Evolutionary conservation across 768 basidiomycete genomes (phyloP).

Genomic region (Calocera cornea): DNA sequence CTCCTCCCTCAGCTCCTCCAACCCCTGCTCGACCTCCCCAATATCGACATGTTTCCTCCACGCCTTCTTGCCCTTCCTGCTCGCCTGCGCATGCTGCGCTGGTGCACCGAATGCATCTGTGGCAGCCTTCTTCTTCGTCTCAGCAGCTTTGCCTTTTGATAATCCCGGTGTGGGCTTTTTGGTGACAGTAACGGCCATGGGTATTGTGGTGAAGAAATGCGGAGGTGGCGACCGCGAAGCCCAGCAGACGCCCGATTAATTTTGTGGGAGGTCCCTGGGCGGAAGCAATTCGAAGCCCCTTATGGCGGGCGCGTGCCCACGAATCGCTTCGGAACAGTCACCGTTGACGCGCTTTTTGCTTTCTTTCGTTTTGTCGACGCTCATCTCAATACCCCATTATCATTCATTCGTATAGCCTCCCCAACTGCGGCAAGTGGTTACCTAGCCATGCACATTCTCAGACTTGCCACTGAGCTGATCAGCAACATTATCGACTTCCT

Average conservation of each 20-base stretch:
- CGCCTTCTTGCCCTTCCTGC: slow-evolving; percentile 79
- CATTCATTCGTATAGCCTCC: no score
- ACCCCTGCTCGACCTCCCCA: slow-evolving; percentile 55
- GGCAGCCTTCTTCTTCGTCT: slow-evolving; percentile 1
- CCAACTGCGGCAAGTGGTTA: no score
- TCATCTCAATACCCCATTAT: no score
- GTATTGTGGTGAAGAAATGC: neutral
- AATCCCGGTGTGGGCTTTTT: neutral
- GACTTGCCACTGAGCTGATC: no score
- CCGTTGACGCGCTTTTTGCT: no score
- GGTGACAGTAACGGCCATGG: neutral
- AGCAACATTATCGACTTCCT: no score
- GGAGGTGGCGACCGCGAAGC: neutral
- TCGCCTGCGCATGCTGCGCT: slow-evolving; percentile 39
- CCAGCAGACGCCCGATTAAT: neutral
- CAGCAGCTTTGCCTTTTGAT: neutral
- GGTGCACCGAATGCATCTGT: slow-evolving; percentile 24
- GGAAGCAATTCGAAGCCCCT: neutral
- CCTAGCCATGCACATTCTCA: no score
- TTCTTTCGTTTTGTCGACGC: no score
- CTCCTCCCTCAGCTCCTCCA: slow-evolving; percentile 68
- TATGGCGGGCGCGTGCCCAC: no score
- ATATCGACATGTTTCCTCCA: slow-evolving; percentile 92
- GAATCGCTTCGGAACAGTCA: no score
- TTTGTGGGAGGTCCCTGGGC: neutral